Conservation (phyloP, 2,329 filamentous ascomycete genomes). For the Didymella lethalis region DNA sequence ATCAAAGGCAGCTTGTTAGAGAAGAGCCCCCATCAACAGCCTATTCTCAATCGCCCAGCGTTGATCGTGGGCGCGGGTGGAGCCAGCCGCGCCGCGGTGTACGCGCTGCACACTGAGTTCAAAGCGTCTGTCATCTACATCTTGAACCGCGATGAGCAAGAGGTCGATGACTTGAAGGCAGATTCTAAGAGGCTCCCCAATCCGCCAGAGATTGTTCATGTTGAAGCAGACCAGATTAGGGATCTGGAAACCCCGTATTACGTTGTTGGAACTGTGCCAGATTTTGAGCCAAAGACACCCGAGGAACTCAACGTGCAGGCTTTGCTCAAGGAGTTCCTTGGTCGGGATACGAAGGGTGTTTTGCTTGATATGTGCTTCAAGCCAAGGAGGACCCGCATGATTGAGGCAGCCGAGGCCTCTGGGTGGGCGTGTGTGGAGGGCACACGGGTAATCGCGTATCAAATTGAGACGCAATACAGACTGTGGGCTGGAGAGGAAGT, state of each 20-base stretch:
- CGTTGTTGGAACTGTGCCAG: not conserved
- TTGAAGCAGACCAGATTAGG: not conserved
- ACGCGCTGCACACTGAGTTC: slow-evolving; percentile 14
- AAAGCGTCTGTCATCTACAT: slow-evolving; percentile 13
- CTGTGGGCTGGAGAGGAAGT: slow-evolving; percentile 12
- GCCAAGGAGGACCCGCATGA: slow-evolving; percentile 12
- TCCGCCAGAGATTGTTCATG: slow-evolving; percentile 1
- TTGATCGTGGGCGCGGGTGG: slow-evolving; percentile 18
- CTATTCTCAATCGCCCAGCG: slow-evolving; percentile 1
- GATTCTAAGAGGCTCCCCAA: slow-evolving; percentile 5
- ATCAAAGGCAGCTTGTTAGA: slow-evolving; percentile 16
- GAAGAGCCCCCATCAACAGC: slow-evolving; percentile 6
- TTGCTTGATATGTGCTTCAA: slow-evolving; percentile 20
- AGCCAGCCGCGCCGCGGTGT: slow-evolving; percentile 15
- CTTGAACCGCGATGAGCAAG: slow-evolving; percentile 12
- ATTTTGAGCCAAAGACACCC: slow-evolving; percentile 6
- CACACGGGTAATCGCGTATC: slow-evolving; percentile 15
- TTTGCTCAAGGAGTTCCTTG: slow-evolving; percentile 6
- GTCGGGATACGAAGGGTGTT: slow-evolving; percentile 6
- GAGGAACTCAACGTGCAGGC: slow-evolving; percentile 10
- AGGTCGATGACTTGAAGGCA: slow-evolving; percentile 5
- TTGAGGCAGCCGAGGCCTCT: slow-evolving; percentile 7
- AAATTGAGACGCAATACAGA: slow-evolving; percentile 15
- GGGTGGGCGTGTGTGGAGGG: slow-evolving; percentile 13
- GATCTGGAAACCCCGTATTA: slow-evolving; percentile 9